These are phyloP conservation scores for Serendipita vermifera DNA, from an alignment of 768 basidiomycete genomes.

Conservation along the genomic window DNA sequence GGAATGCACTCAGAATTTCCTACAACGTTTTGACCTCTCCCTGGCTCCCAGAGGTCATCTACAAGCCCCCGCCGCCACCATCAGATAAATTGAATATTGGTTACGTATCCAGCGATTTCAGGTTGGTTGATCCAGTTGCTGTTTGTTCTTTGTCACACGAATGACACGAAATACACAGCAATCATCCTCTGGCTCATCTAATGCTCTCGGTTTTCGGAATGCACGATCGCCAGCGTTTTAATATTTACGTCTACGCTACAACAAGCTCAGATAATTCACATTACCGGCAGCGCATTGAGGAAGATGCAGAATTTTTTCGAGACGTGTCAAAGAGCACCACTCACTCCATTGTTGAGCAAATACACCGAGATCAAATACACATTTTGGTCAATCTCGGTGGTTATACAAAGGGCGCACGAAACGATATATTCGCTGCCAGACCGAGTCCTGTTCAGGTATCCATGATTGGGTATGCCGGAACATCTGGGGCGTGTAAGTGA, in stretches of 20 bases:
- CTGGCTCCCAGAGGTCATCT: slow-evolving; percentile 29
- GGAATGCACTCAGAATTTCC: slow-evolving; percentile 35
- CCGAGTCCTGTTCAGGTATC: slow-evolving; percentile 38
- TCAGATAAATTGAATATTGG: slow-evolving; percentile 33
- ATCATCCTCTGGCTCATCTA: slow-evolving; percentile 40
- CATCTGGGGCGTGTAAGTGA: slow-evolving; percentile 27
- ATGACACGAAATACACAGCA: slow-evolving; percentile 27
- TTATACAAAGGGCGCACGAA: slow-evolving; percentile 40
- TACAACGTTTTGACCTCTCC: slow-evolving; percentile 31
- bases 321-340: slow-evolving; percentile 32
- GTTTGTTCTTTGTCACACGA: too few species aligned
- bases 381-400: slow-evolving; percentile 36
- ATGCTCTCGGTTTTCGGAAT: slow-evolving; percentile 39
- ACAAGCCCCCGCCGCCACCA: slow-evolving; percentile 30
- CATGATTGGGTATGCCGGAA: slow-evolving; percentile 40
- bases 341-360: slow-evolving; percentile 27
- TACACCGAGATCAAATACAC: slow-evolving; percentile 33
- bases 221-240: slow-evolving; percentile 30
- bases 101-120: slow-evolving; percentile 38
- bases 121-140: slow-evolving; percentile 19
- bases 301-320: slow-evolving; percentile 27
- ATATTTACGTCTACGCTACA: slow-evolving; percentile 36
- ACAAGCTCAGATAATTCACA: slow-evolving; percentile 34
- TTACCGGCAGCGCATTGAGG: slow-evolving; percentile 33
- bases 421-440: slow-evolving; percentile 40